Evolutionary conservation across 495 filamentous ascomycete species (phyloP).

Genomic region (Trichoderma orchidacearum): DNA sequence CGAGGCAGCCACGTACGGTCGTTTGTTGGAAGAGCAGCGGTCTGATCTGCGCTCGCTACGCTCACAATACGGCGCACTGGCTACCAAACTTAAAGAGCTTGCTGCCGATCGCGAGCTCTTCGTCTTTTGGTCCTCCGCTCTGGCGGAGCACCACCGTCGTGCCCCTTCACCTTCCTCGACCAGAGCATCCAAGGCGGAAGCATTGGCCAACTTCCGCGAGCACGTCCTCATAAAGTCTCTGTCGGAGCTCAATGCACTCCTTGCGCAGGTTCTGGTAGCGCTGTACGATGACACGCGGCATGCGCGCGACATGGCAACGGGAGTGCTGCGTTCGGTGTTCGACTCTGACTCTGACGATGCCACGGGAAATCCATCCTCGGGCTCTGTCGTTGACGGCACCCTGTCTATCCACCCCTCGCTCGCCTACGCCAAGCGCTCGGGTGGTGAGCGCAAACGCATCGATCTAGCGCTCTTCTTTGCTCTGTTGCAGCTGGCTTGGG

Average conservation of each 20-base stretch:
- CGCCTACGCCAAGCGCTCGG: conserved; percentile 17
- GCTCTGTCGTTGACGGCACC: conserved; percentile 8
- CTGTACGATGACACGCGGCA: conserved; percentile 16
- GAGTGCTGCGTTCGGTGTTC: conserved; percentile 11
- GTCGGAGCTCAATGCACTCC: conserved; percentile 14
- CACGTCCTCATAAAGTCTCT: conserved; percentile 8
- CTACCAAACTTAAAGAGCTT: conserved; percentile 2
- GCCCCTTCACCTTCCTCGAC: background rate
- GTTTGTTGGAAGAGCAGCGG: background rate
- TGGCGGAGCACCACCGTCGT: conserved; percentile 7
- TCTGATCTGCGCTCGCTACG: background rate
- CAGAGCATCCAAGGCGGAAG: conserved; percentile 3
- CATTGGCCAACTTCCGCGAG: conserved; percentile 10
- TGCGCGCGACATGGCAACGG: conserved; percentile 9
- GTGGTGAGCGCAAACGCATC: conserved; percentile 20
- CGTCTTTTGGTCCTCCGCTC: conserved; percentile 13
- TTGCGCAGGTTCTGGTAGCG: conserved; percentile 11
- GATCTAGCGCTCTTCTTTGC: conserved; percentile 22
- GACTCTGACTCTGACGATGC: background rate
- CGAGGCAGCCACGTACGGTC: background rate
- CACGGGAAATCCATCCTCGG: background rate
- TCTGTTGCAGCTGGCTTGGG: conserved; percentile 13
- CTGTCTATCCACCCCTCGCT: conserved; percentile 8
- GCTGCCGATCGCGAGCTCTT: conserved; percentile 9
- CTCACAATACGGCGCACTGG: conserved; percentile 1